These are phyloP conservation scores for Lagenidium sp. DNA, from an alignment of 352 stramenopile genomes.

Conservation along the genomic window DNA sequence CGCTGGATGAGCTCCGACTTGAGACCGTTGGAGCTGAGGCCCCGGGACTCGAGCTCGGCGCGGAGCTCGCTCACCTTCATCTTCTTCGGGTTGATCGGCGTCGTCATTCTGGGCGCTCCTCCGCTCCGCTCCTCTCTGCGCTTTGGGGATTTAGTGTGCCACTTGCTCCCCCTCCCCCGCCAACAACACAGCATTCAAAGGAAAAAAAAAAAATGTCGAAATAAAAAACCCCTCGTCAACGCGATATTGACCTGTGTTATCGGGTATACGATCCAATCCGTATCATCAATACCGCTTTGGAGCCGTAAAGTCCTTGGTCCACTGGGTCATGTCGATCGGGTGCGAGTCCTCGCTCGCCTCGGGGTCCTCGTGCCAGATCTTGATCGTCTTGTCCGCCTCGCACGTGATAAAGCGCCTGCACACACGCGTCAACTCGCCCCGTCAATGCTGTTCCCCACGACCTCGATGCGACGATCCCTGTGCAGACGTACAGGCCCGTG, in stretches of 20 bases:
- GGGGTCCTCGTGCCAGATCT: constrained; percentile 97
- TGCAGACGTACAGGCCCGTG: constrained; percentile 81
- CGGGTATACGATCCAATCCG: constrained; percentile 1
- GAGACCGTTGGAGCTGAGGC: constrained; percentile 75
- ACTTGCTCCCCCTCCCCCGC: background rate
- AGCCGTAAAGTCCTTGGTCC: constrained; percentile 92
- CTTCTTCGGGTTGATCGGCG: constrained; percentile 83
- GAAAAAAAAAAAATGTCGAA: background rate
- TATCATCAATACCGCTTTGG: constrained; percentile 63
- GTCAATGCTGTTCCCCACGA: no score
- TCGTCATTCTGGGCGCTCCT: constrained; percentile 15
- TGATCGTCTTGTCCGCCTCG: constrained; percentile 99
- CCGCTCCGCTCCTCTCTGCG: background rate
- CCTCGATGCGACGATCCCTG: background rate
- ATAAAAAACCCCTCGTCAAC: constrained; percentile 11
- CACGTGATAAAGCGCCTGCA: constrained; percentile 95
- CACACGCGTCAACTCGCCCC: background rate
- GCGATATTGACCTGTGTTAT: background rate
- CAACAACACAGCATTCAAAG: background rate
- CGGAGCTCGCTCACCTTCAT: constrained; percentile 89
- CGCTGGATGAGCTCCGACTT: constrained; percentile 88
- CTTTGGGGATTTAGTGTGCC: no score
- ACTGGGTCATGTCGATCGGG: constrained; percentile 97
- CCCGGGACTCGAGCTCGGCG: constrained; percentile 69
- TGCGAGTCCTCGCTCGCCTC: constrained; percentile 93